Evolutionary conservation across 2,329 filamentous ascomycete species (phyloP).

Genomic region (Hypoxylon sp.): DNA sequence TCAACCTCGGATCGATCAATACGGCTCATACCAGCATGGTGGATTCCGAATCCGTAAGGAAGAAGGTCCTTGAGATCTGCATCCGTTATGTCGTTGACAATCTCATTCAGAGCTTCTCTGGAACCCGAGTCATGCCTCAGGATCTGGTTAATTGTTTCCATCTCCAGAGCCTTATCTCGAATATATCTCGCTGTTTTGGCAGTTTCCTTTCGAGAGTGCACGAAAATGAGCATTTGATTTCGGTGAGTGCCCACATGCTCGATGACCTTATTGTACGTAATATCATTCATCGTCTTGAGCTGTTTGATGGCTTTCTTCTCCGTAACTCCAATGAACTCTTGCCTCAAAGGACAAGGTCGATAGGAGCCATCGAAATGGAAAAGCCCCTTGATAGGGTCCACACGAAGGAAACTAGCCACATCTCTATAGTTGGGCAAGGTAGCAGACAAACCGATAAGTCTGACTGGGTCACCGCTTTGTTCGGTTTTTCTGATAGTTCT

Average conservation of each 20-base stretch:
- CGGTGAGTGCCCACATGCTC: conserved; percentile 94
- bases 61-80: conserved; percentile 92
- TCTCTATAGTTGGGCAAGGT: conserved; percentile 97
- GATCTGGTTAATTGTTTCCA: conserved; percentile 97
- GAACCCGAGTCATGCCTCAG: conserved; percentile 92
- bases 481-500: conserved; percentile 93
- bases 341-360: conserved; percentile 92
- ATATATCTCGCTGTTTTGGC: conserved; percentile 98
- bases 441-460: conserved; percentile 91
- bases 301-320: conserved; percentile 99
- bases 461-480: conserved; percentile 93
- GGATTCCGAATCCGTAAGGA: conserved; percentile 97
- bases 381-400: conserved; percentile 85
- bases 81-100: conserved; percentile 86
- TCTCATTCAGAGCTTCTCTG: conserved; percentile 87
- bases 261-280: conserved; percentile 96
- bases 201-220: conserved; percentile 98
- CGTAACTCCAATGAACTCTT: conserved; percentile 97
- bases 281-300: conserved; percentile 98
- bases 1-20: conserved; percentile 96
- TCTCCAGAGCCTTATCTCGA: conserved; percentile 94
- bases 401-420: conserved; percentile 94
- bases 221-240: conserved; percentile 99
- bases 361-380: conserved; percentile 98
- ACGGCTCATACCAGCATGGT: conserved; percentile 97